Evolutionary conservation across 129 eudicot genomes (phyloP), one percentile per base, ranked within the genome.

Genomic region (Artemisia tridentata): DNA sequence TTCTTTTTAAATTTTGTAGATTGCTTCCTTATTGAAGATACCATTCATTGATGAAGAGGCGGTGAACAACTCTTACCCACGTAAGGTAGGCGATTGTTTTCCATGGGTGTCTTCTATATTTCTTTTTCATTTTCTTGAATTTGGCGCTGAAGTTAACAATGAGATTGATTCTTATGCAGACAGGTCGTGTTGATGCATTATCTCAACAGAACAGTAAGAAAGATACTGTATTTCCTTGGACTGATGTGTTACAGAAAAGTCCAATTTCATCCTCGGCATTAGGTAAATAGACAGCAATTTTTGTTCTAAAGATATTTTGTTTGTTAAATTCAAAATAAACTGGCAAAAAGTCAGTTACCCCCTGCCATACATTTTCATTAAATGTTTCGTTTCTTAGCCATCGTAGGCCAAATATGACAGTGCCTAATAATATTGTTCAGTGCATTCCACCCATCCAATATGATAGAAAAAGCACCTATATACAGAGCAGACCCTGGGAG

Each of bases 1-100:
- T 14, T 76, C 1, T 71, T 13, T 57, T 15, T 51, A 49, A 12
- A 58, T 74, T 63, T 63, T 65, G 48, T 76, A 95, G 99, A 88
- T 95, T 79, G 97, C 99, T 10, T 90, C 97, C 19, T 75, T 87
- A 67, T 70, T 95, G 84, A 95, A 90, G 84, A 95, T 95, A 68
- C 97, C 93, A n/a, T 86, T 85, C 70, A 78, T 95, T 20, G 92
- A 88, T 78, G 96, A 95, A 71, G 96, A 90, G 75, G 88, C 78
- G 75, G 74, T 79, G 49, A 85, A 81, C 74, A 84, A 75, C 77
- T 80, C 95, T 38, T 83, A 67, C 69, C 79, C 86, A 8, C 85
- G 82, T 18, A 95, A 95, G 95, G 99, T 91, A 78, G 62, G 64
- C 52, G 34, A 46, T 20, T 27, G 14, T 62, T 23, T 49, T 15